phyloP scores from a whole-genome alignment of 208 protist species.

The Angomonas deanei region DNA sequence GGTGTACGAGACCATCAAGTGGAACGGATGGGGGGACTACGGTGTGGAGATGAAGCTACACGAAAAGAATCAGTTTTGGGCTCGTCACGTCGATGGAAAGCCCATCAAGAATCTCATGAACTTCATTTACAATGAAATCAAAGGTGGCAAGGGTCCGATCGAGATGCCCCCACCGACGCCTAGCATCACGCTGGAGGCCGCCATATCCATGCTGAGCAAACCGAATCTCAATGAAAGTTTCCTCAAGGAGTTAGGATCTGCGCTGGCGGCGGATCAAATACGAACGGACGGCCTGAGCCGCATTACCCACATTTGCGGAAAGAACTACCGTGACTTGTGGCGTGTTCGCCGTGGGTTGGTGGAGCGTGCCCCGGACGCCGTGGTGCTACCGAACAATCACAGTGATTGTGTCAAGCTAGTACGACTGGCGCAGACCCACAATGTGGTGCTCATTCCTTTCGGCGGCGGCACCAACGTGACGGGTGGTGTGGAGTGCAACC shows the following conservation, averaged over 20 bases:
- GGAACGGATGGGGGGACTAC: conserved; percentile 86
- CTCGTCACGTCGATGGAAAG: conserved; percentile 74
- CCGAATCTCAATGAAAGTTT: conserved; percentile 78
- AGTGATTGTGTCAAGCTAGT: conserved; percentile 85
- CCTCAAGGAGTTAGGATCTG: conserved; percentile 47
- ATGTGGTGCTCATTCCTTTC: conserved; percentile 92
- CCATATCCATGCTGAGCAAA: conserved; percentile 51
- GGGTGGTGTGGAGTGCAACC: conserved; percentile 84
- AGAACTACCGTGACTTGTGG: conserved; percentile 93
- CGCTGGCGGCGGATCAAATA: conserved; percentile 55
- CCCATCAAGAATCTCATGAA: conserved; percentile 69
- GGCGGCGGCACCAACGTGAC: conserved; percentile 94
- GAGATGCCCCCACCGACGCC: conserved; percentile 48
- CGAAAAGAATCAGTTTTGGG: conserved; percentile 30
- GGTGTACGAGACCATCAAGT: conserved; percentile 82
- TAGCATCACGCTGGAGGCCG: conserved; percentile 68
- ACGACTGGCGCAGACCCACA: conserved; percentile 78
- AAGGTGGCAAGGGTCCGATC: conserved; percentile 28
- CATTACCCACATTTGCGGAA: conserved; percentile 83
- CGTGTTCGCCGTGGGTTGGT: conserved; percentile 82
- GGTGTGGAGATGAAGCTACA: conserved; percentile 62
- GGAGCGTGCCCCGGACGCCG: conserved; percentile 85
- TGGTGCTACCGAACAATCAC: conserved; percentile 85
- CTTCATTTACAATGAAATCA: conserved; percentile 80
- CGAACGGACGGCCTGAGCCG: conserved; percentile 68